Evolutionary conservation across 352 stramenopile genomes (phyloP).

Genomic region (Phytophthora chlamydospora): DNA sequence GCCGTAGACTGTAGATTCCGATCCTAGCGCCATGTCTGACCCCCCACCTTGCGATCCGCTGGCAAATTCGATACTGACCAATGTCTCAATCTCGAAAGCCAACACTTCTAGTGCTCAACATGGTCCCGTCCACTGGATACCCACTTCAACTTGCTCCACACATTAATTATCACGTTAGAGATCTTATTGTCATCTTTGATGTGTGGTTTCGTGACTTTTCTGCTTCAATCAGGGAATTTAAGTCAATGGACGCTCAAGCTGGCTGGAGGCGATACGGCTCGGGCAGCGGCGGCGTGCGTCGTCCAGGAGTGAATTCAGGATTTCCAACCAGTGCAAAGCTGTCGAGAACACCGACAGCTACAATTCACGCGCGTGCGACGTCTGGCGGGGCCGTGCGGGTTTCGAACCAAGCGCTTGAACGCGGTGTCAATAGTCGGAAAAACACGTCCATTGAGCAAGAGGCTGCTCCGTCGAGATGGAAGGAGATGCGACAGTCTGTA

Average conservation of each 20-base stretch:
- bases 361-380: conserved; percentile 1
- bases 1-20: too few relatives aligned
- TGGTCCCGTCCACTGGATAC: too few relatives aligned
- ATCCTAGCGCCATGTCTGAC: conserved; percentile 5
- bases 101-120: too few relatives aligned
- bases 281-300: conserved; percentile 3
- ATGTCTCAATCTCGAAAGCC: too few relatives aligned
- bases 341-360: conserved; percentile 13
- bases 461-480: conserved; percentile 57
- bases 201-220: conserved; percentile 13
- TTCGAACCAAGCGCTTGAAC: conserved; percentile 27
- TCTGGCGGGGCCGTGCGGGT: background rate
- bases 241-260: conserved; percentile 21
- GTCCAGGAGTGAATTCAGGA: conserved; percentile 14
- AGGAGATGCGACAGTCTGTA: conserved; percentile 69
- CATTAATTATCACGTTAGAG: too few relatives aligned
- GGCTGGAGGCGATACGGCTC: conserved; percentile 19
- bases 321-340: conserved; percentile 1
- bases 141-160: too few relatives aligned
- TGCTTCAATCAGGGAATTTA: conserved; percentile 6
- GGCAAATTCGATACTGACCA: conserved; percentile 23
- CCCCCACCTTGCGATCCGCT: too few relatives aligned
- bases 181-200: too few relatives aligned
- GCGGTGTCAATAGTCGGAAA: conserved; percentile 8
- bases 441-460: conserved; percentile 4